Base-by-base conservation (phyloP, 2,329 filamentous ascomycete species). In the Microcyclospora pomicola region DNA sequence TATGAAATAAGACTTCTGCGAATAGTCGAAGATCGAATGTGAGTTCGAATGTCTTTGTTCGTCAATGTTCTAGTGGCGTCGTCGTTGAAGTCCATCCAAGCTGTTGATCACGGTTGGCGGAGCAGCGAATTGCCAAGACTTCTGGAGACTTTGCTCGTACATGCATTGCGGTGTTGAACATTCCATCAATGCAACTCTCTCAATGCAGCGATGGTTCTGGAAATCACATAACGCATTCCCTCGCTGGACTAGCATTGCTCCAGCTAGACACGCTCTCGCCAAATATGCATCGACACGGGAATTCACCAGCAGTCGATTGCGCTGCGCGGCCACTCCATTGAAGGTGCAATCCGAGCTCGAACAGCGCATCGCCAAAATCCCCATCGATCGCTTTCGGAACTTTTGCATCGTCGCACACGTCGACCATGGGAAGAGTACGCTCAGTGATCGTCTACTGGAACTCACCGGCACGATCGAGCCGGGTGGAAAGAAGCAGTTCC, bases 341-440 rank as follows among this genome's bases (percentile, higher is more conserved):
- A 61, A 61, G 43, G 46, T 59, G 13, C 59, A 59, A 42, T 56
- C 67, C n/a, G 68, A 71, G 15, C 65, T 80, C 15, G 76, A 80
- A 56, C 63, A 66, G 41, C 67, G 76, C 47, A 86, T 88, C 42
- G 68, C 76, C 12, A 75, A 73, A 5, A 87, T 88, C 38, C 82
- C 82, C 2, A 80, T 87, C 52, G 75, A 81, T 40, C 74, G 82
- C 14, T 88, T 73, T 54, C 80, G 91, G 45, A 98, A 98, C 61
- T 98, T 98, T 60, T 98, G 91, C 63, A 96, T 98, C 54, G 88
- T 98, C 36, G 91, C 91, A 9, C 91, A 98, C 60, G 92, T 98
- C 57, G 91, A 98, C 60, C 91, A 98, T 76, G 91, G 91, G 53
- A 98, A 98, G 64, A 93, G 83, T 57, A 98, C 91, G 4, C 76